Conservation (phyloP, 2,329 filamentous ascomycete species). For the Magnaporthiopsis incrustans region DNA sequence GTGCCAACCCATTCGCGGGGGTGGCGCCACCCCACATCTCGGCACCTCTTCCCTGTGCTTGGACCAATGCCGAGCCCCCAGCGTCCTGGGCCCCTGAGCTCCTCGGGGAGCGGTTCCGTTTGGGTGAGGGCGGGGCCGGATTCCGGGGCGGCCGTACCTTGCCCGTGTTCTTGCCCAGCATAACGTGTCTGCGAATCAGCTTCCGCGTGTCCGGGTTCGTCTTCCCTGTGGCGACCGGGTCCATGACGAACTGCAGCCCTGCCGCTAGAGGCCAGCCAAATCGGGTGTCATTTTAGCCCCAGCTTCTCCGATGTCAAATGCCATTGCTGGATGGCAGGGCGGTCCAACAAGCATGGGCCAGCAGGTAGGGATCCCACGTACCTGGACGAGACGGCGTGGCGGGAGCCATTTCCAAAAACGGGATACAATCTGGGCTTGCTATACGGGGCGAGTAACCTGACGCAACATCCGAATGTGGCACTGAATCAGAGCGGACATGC, state of each 20-base stretch:
- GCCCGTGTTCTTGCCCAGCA: conserved; percentile 32
- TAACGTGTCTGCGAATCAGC: conserved; percentile 32
- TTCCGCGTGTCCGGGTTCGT: conserved; percentile 23
- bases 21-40: too few relatives aligned
- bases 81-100: background rate
- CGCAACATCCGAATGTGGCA: background rate
- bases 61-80: background rate
- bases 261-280: background rate
- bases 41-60: too few relatives aligned
- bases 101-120: background rate
- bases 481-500: background rate
- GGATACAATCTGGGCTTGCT: background rate
- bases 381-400: background rate
- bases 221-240: conserved; percentile 14
- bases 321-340: background rate
- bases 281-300: background rate
- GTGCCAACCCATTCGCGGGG: too few relatives aligned
- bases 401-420: background rate
- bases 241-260: conserved; percentile 22
- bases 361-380: background rate
- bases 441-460: too few relatives aligned
- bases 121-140: background rate
- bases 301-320: background rate
- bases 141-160: conserved; percentile 11
- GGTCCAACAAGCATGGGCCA: too few relatives aligned